Evolutionary conservation across 2,329 filamentous ascomycete species (phyloP).

Genomic region (Pezicula neosporulosa): DNA sequence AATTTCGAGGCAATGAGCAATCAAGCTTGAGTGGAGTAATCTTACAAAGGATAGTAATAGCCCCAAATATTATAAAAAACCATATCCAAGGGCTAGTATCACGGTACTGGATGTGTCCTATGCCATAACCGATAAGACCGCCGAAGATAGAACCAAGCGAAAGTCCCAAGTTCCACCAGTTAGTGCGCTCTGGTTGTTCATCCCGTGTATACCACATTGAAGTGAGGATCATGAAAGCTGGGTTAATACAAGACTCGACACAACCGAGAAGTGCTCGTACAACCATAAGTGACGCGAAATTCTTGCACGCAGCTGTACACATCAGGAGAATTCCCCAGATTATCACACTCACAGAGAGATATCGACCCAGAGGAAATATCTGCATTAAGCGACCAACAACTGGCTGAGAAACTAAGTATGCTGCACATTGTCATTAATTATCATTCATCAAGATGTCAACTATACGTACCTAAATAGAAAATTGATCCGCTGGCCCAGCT

Average conservation of each 20-base stretch:
- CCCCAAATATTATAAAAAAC: conserved; percentile 49
- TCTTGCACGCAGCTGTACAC: conserved; percentile 17
- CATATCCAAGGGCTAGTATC: conserved; percentile 39
- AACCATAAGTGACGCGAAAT: conserved; percentile 27
- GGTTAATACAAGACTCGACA: conserved; percentile 25
- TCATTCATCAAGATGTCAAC: conserved; percentile 20
- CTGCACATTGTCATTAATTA: conserved; percentile 33
- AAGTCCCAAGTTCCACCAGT: conserved; percentile 52
- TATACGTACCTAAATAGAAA: conserved; percentile 53
- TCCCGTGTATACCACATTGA: conserved; percentile 57
- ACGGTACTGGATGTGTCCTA: conserved; percentile 49
- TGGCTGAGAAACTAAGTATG: conserved; percentile 50
- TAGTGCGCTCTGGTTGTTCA: conserved; percentile 53
- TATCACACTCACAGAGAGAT: conserved; percentile 43
- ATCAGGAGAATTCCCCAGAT: conserved; percentile 47
- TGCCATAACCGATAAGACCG: conserved; percentile 52
- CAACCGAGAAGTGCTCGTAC: conserved; percentile 34
- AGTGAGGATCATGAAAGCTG: conserved; percentile 51
- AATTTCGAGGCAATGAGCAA: conserved; percentile 44
- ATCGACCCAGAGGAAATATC: conserved; percentile 47
- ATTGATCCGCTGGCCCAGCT: conserved; percentile 41
- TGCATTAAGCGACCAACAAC: conserved; percentile 46
- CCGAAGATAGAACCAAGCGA: conserved; percentile 46
- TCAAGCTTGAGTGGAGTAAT: neutral
- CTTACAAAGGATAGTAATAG: conserved; percentile 38